phyloP scores from a whole-genome alignment of 305 asterid genomes.

The Solanum hybrid region DNA sequence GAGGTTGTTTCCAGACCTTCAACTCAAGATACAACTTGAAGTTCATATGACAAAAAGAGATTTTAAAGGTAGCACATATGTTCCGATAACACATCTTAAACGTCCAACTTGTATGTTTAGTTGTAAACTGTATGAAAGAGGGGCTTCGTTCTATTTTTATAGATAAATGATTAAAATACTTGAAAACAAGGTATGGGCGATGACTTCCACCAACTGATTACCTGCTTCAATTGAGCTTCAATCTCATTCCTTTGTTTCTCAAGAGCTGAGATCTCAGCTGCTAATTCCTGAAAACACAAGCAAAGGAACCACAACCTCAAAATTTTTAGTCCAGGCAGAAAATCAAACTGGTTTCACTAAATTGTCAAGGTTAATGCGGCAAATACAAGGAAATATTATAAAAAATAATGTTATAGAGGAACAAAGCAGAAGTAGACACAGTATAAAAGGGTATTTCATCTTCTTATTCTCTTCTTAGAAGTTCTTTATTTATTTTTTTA shows the following conservation, averaged over 20 bases:
- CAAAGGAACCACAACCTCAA: not conserved
- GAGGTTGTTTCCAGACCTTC: not conserved
- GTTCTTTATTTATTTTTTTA: not conserved
- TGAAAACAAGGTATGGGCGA: not conserved
- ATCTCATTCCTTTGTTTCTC: conserved; percentile 79
- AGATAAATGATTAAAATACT: not conserved
- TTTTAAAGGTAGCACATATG: not conserved
- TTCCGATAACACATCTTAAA: not conserved
- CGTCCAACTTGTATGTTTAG: not conserved
- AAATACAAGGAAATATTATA: not conserved
- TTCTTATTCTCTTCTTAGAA: not conserved
- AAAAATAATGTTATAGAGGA: not conserved
- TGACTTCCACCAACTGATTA: conserved; percentile 10
- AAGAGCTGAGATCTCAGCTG: conserved; percentile 68
- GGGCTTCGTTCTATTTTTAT: not conserved
- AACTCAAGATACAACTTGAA: not conserved
- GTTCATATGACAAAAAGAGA: not conserved
- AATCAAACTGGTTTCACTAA: not conserved
- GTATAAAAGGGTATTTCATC: not conserved
- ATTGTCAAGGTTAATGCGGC: not conserved
- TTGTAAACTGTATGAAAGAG: not conserved
- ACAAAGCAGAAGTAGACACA: not conserved
- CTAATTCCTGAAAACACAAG: conserved; percentile 58
- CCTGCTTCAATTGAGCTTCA: conserved; percentile 91
- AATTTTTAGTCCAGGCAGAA: not conserved